A percentile compares a stretch with the other conserved stretches of the same genome.
Conservation (phyloP, 306 rosid species). For the Citrullus amarus region DNA sequence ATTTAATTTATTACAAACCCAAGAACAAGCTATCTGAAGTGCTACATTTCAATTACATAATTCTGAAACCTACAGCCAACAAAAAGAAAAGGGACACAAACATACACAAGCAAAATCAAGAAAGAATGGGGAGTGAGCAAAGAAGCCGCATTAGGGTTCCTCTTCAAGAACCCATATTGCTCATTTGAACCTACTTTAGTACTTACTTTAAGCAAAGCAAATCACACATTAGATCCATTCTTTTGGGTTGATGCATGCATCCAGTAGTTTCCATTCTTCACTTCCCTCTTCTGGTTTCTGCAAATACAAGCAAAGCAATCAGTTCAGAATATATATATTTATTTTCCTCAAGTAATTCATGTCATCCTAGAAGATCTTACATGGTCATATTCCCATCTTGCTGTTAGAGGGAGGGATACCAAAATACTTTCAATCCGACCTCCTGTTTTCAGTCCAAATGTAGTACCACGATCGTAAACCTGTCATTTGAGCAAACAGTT, state of each 20-base stretch:
- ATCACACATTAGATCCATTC: constrained; percentile 53
- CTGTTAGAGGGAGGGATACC: constrained; percentile 88
- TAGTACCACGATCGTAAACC: constrained; percentile 97
- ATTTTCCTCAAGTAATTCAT: background rate
- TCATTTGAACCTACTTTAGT: background rate
- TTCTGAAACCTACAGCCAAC: background rate
- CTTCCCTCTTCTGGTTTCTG: constrained; percentile 97
- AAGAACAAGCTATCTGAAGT: background rate
- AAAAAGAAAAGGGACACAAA: background rate
- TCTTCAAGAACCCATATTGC: background rate
- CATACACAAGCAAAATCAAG: background rate
- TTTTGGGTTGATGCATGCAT: constrained; percentile 94
- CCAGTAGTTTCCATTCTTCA: constrained; percentile 92
- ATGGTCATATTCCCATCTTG: constrained; percentile 96
- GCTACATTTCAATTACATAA: background rate
- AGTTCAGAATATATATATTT: background rate
- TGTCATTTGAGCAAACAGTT: constrained; percentile 11
- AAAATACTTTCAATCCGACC: constrained; percentile 98
- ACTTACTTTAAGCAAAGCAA: background rate
- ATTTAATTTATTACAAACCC: background rate
- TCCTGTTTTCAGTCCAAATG: constrained; percentile 96
- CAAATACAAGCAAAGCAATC: constrained; percentile 17
- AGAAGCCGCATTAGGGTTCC: background rate
- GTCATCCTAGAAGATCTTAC: constrained; percentile 33
- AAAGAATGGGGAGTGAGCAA: background rate